Conservation (phyloP, 2,329 filamentous ascomycete genomes). For the Ustulina deusta region DNA sequence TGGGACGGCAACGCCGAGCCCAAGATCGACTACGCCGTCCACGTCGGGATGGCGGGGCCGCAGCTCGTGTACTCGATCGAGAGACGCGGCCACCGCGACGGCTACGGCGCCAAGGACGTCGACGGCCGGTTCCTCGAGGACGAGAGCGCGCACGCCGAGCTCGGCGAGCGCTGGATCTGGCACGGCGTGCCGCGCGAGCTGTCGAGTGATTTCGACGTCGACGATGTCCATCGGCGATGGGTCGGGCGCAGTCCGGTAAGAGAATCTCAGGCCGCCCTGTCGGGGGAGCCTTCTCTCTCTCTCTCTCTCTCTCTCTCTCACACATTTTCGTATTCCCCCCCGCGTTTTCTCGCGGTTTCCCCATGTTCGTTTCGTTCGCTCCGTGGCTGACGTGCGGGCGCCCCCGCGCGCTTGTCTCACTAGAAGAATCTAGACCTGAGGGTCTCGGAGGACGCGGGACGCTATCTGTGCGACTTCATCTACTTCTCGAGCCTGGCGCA, state of each 20-base stretch:
- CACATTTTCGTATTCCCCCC: too few species aligned
- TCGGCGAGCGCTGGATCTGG: constrained; percentile 65
- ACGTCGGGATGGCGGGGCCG: constrained; percentile 83
- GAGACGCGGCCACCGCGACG: constrained; percentile 75
- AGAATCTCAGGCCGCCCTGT: constrained; percentile 26
- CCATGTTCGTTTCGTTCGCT: not conserved
- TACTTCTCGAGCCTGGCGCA: constrained; percentile 77
- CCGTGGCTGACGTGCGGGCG: constrained; percentile 38
- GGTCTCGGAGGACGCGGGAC: constrained; percentile 76
- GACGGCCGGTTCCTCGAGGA: constrained; percentile 70
- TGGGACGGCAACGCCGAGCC: constrained; percentile 59
- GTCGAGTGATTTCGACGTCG: constrained; percentile 66
- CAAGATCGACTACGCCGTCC: constrained; percentile 72
- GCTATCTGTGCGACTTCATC: constrained; percentile 83
- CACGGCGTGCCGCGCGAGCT: constrained; percentile 67
- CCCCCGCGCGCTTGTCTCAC: not conserved
- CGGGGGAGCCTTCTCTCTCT: too few species aligned
- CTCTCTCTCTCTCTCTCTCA: too few species aligned
- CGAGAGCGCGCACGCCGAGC: constrained; percentile 53
- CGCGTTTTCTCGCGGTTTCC: too few species aligned
- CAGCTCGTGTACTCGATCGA: constrained; percentile 76
- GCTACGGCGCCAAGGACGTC: constrained; percentile 78
- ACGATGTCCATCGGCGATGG: constrained; percentile 70
- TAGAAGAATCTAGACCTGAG: constrained; percentile 59
- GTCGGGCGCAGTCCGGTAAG: constrained; percentile 62